These are phyloP conservation scores for Paraphoma sp. DNA, from an alignment of 2,329 filamentous ascomycete species.

Conservation along the genomic window DNA sequence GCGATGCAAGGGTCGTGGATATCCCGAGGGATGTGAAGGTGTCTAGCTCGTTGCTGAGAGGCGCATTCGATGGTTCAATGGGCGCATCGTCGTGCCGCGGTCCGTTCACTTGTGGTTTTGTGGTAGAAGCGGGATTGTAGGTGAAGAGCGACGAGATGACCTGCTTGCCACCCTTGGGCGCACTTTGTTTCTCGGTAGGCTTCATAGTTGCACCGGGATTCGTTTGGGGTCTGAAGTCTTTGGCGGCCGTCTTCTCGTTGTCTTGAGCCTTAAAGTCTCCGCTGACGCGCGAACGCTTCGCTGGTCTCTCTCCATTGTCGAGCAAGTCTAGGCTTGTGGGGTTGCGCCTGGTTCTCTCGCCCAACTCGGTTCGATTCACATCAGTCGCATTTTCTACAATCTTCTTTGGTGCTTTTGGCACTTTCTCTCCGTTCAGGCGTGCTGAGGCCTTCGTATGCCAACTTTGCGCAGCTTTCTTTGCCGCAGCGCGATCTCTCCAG, in stretches of 20 bases:
- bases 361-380: conserved; percentile 39
- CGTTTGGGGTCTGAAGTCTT: conserved; percentile 39
- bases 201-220: conserved; percentile 33
- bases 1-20: conserved; percentile 78
- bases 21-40: conserved; percentile 88
- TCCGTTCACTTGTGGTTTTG: conserved; percentile 60
- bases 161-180: conserved; percentile 58
- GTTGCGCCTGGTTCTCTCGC: conserved; percentile 25
- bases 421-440: conserved; percentile 36
- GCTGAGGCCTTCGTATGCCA: conserved; percentile 54
- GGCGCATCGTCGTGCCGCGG: conserved; percentile 53
- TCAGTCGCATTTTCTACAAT: conserved; percentile 29
- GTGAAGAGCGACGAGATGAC: conserved; percentile 93
- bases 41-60: conserved; percentile 79
- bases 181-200: conserved; percentile 44
- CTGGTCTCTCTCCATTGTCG: conserved; percentile 27
- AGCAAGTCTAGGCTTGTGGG: conserved; percentile 25
- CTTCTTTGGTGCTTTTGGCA: conserved; percentile 20
- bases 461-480: conserved; percentile 71
- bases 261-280: conserved; percentile 47
- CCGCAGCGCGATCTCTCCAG: conserved; percentile 87
- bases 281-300: conserved; percentile 45
- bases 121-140: conserved; percentile 79
- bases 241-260: conserved; percentile 21
- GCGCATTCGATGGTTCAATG: conserved; percentile 86